Evolutionary conservation across 2,329 filamentous ascomycete species (phyloP), one percentile per base, ranked within the genome.

Genomic region (Purpureocillium takamizusanense): DNA sequence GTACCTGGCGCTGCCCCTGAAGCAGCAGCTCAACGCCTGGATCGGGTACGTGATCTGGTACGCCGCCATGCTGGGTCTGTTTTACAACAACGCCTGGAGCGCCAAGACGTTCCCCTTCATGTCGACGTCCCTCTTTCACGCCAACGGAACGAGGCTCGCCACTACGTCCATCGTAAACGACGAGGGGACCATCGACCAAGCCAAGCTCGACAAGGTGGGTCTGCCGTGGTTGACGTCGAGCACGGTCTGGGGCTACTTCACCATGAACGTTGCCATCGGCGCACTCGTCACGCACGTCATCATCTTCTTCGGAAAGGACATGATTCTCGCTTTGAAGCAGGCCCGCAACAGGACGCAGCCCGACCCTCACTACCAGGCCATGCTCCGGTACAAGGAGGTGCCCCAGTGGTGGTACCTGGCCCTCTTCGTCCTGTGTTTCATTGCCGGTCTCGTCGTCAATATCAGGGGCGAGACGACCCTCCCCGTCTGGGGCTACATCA

Each of bases 291-390:
- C 41, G 0, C 49, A 51, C 10, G 41, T 49, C 16, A 17, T 44
- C 5, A 31, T 51, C 17, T 51, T 50, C 10, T 47, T 45, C 18
- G 41, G 47, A 41, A 17, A 44, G 28, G 44, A 45, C 37, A 38
- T 48, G 42, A 14, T 38, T 2, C 37, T 44, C 3, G 42, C 46
- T 4, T 46, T 44, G 46, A 48, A 43, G 33, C 46, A 49, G 17
- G 46, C 47, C 4, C 32, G 38, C n/a, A 40, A 15, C 37, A 36
- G 44, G 41, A 36, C 45, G 25, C 38, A 51, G 27, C 42, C 43
- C 1, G 65, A 68, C 41, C 58, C 62, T 1, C 65, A 68, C 44
- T 67, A 65, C 44, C 56, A 54, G 21, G 45, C 56, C 16, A 67
- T 66, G 57, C 54, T 59, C 18, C 49, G 47, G 28, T 68, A 68